Evolutionary conservation across 768 basidiomycete species (phyloP).

Genomic region (Boletus insuetus): DNA sequence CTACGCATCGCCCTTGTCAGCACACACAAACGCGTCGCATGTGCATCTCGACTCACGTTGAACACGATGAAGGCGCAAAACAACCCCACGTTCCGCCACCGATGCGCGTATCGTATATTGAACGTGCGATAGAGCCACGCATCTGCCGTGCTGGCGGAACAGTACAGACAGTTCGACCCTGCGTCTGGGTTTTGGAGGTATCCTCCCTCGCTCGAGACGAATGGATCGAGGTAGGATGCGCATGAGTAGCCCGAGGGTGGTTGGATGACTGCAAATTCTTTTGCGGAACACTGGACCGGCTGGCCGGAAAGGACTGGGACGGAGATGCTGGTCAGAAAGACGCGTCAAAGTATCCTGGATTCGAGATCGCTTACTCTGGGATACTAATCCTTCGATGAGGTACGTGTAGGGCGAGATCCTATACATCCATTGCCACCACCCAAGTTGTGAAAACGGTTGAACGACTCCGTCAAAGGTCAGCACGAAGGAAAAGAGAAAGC

Average conservation of each 20-base stretch:
- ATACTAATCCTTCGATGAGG: slow-evolving; percentile 47
- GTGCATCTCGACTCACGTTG: slow-evolving; percentile 35
- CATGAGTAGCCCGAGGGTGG: slow-evolving; percentile 49
- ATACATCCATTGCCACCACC: slow-evolving; percentile 77
- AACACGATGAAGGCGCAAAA: slow-evolving; percentile 42
- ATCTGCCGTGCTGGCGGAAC: slow-evolving; percentile 57
- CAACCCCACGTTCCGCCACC: slow-evolving; percentile 49
- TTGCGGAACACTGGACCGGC: slow-evolving; percentile 50
- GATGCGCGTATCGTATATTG: slow-evolving; percentile 56
- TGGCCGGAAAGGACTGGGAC: slow-evolving; percentile 44
- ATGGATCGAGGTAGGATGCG: slow-evolving; percentile 42
- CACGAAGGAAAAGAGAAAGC: slow-evolving; percentile 59
- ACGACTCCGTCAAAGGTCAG: slow-evolving; percentile 69
- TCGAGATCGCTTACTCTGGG: slow-evolving; percentile 41
- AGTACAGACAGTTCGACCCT: slow-evolving; percentile 46
- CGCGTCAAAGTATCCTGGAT: no score
- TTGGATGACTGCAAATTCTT: slow-evolving; percentile 58
- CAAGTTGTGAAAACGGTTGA: slow-evolving; percentile 58
- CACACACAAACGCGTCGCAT: not conserved
- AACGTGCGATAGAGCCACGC: slow-evolving; percentile 43
- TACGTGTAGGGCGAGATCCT: slow-evolving; percentile 53
- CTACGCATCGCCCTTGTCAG: slow-evolving; percentile 29
- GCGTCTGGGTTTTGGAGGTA: slow-evolving; percentile 44
- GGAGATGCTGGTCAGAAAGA: not conserved
- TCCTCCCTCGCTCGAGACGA: slow-evolving; percentile 42